Conservation (phyloP, 225 moss, liverwort and hornwort species). For the Polytrichum formosum region DNA sequence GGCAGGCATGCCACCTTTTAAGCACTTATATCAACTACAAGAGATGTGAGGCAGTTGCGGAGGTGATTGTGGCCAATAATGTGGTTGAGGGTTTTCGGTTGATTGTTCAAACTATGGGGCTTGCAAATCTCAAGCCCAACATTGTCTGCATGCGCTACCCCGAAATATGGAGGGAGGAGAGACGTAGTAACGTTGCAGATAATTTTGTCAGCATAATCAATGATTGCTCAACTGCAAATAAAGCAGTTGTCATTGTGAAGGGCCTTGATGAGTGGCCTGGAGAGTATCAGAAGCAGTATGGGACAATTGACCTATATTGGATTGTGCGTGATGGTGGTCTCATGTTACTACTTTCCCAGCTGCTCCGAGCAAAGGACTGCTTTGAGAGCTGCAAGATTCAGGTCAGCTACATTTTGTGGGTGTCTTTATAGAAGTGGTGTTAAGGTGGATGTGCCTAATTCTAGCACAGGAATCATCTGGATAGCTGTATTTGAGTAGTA, state of each 20-base stretch:
- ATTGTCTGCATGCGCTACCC: conserved; percentile 99
- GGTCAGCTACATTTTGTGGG: conserved; percentile 24
- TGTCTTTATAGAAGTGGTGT: not conserved
- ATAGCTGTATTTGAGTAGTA: too few species aligned
- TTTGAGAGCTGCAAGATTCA: conserved; percentile 99
- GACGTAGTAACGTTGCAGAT: conserved; percentile 63
- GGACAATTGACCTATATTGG: conserved; percentile 98
- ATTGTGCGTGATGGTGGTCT: conserved; percentile 99
- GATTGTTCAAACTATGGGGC: conserved; percentile 97
- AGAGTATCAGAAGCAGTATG: conserved; percentile 87
- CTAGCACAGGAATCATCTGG: too few species aligned
- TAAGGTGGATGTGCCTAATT: too few species aligned
- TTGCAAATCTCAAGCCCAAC: conserved; percentile 96
- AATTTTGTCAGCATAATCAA: conserved; percentile 93
- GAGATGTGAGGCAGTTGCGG: conserved; percentile 98
- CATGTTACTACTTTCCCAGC: conserved; percentile 94
- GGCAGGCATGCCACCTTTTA: conserved; percentile 81
- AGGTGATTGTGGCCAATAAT: conserved; percentile 88
- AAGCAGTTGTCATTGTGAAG: conserved; percentile 98
- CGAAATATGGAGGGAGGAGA: conserved; percentile 92
- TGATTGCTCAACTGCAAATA: conserved; percentile 91
- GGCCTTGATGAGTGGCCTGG: conserved; percentile 99
- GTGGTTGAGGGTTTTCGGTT: conserved; percentile 90
- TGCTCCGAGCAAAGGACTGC: conserved; percentile 93
- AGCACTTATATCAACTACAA: conserved; percentile 91